phyloP scores from a whole-genome alignment of 73 alveolate genomes.

The Paramecium pentaurelia region DNA sequence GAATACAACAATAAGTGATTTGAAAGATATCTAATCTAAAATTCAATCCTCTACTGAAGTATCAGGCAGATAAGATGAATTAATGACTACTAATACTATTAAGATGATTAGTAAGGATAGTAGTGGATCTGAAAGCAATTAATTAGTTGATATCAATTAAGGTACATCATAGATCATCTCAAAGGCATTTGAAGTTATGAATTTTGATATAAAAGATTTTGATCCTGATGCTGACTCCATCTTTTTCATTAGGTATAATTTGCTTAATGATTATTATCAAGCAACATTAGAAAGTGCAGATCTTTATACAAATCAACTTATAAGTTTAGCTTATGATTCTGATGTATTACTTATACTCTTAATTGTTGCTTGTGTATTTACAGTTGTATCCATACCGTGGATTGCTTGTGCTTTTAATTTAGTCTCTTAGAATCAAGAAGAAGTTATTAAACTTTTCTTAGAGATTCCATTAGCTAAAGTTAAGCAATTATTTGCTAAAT shows the following conservation, averaged over 20 bases:
- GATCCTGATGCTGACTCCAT: not conserved
- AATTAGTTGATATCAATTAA: slow-evolving; percentile 25
- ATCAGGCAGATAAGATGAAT: not conserved
- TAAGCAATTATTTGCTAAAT: slow-evolving; percentile 47
- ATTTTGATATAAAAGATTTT: not conserved
- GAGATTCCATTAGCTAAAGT: slow-evolving; percentile 57
- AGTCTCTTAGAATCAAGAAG: slow-evolving; percentile 44
- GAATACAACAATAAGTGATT: slow-evolving; percentile 18
- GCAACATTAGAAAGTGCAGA: slow-evolving; percentile 40
- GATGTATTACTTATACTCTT: not conserved
- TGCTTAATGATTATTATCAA: slow-evolving; percentile 39
- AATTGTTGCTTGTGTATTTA: slow-evolving; percentile 46
- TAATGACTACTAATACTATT: not conserved
- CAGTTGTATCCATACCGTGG: slow-evolving; percentile 35
- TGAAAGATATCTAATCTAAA: not conserved
- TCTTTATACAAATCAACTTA: slow-evolving; percentile 20
- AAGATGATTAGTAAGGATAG: slow-evolving; percentile 3
- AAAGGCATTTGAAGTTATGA: slow-evolving; percentile 37
- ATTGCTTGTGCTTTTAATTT: slow-evolving; percentile 49
- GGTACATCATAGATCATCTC: slow-evolving; percentile 50
- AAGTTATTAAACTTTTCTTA: slow-evolving; percentile 43
- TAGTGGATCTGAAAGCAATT: not conserved
- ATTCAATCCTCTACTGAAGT: not conserved
- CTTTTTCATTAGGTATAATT: slow-evolving; percentile 24
- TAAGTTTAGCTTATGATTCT: not conserved